Percentiles rank a stretch among this genome's conserved stretches.
Conservation (phyloP, 2,329 filamentous ascomycete species). For the Phialophora tarda region DNA sequence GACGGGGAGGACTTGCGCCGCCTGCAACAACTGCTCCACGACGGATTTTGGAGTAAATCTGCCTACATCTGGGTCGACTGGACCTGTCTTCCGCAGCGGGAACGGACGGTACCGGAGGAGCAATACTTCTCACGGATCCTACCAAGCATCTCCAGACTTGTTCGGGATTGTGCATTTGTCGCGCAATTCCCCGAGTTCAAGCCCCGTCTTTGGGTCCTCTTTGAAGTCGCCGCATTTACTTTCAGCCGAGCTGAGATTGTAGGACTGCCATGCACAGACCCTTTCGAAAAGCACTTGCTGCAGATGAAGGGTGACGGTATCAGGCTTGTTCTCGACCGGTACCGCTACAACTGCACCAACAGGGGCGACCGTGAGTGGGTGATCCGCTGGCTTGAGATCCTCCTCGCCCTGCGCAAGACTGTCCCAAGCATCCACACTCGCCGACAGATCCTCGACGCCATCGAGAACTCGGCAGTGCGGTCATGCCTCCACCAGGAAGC, state of each 20-base stretch:
- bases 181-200: constrained; percentile 3
- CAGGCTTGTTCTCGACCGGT: neutral
- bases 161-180: constrained; percentile 8
- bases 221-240: constrained; percentile 1
- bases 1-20: constrained; percentile 4
- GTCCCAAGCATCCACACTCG: constrained; percentile 10
- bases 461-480: constrained; percentile 7
- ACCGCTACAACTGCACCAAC: neutral
- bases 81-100: constrained; percentile 7
- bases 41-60: constrained; percentile 10
- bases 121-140: constrained; percentile 1
- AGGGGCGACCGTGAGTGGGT: constrained; percentile 1
- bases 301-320: constrained; percentile 9
- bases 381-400: neutral
- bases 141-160: neutral
- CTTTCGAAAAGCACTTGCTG: constrained; percentile 10
- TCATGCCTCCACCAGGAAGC: constrained; percentile 11
- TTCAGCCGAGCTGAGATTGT: constrained; percentile 5
- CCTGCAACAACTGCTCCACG: neutral
- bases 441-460: constrained; percentile 2
- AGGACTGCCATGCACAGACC: constrained; percentile 3
- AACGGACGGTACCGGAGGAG: neutral
- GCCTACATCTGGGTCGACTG: constrained; percentile 10
- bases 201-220: constrained; percentile 9
- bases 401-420: constrained; percentile 5